Evolutionary conservation across 202 grass and related monocot species (phyloP), one percentile per base, ranked within the genome.

Genomic region (Schoenoplectus triqueter): DNA sequence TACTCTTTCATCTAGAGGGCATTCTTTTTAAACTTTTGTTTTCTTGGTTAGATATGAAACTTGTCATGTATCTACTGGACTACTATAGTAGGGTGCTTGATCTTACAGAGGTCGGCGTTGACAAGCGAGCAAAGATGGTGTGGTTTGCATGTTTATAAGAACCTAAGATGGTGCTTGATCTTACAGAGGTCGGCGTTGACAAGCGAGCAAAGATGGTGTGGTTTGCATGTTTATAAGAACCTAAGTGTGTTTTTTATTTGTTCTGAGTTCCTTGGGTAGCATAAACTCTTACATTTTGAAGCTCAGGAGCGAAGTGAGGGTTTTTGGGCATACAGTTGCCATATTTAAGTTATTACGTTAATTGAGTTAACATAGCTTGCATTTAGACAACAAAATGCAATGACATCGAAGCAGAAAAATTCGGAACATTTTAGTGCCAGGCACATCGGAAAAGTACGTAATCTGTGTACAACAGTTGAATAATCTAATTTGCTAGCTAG

Each of bases 1-100:
- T 51, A 78, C 57, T 57, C 70, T 88, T 68, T 88, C 86, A 22
- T 55, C 68, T n/a, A 65, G 17, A 45, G 86, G 80, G 42, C 69
- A 84, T 52, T 83, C 63, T 0, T 40, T 78, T 51, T 86, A 60
- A 86, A 69, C 7, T 63, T 14, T 17, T 13, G 6, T 54, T 76
- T 6, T 71, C 50, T 31, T 62, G 15, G 20, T 76, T 39, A 76
- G 9, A 9, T 76, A 55, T 76, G 10, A 56, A 75, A 76, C 9
- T 76, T 56, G 49, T 75, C 1, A 10, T 71, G n/a, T 72, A 19
- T 72, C 45, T 7, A 41, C 15, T 8, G 44, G 42, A 46, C 5
- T 71, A 13, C 10, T 5, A 31, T 31, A 14, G 65, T 67, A 48
- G 68, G 47, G 44, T 71, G 14, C 11, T 17, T 48, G 42, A 47